Evolutionary conservation across 805 yeast species (phyloP).

Genomic region (Starmera caribaea): DNA sequence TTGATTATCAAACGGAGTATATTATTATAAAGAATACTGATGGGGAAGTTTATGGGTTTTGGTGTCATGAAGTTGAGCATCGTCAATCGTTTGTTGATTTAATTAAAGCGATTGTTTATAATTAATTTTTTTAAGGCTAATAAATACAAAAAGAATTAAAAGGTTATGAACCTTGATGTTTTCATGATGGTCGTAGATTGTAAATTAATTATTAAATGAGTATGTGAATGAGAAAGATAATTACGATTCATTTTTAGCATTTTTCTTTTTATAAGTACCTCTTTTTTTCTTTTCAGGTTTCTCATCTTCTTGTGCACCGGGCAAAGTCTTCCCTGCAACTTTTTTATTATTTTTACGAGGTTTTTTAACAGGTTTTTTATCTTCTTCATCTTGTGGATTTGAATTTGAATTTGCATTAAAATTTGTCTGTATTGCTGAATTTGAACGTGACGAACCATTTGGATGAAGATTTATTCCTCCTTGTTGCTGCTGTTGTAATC

Average conservation of each 20-base stretch:
- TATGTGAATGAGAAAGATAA: too few relatives aligned
- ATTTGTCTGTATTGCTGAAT: conserved; percentile 20
- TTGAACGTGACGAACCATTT: conserved; percentile 1
- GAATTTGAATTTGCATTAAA: conserved; percentile 6
- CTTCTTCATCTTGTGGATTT: conserved; percentile 11
- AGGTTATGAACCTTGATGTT: too few relatives aligned
- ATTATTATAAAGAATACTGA: conserved; percentile 58
- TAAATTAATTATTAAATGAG: too few relatives aligned
- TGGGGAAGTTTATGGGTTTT: conserved; percentile 68
- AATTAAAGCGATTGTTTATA: conserved; percentile 18
- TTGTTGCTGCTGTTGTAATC: conserved; percentile 20
- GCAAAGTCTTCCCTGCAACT: conserved; percentile 16
- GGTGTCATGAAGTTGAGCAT: conserved; percentile 67
- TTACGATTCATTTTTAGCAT: neutral
- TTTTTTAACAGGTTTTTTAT: conserved; percentile 11
- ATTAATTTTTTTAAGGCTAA: neutral
- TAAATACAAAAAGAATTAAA: neutral
- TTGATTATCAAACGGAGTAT: conserved; percentile 59
- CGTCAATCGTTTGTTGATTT: conserved; percentile 47
- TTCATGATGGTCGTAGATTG: too few relatives aligned
- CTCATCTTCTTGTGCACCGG: conserved; percentile 8
- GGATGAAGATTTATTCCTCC: conserved; percentile 9
- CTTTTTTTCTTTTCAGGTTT: conserved; percentile 15
- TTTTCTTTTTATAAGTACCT: conserved; percentile 19
- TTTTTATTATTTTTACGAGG: conserved; percentile 5